A percentile compares a stretch with the other conserved stretches of the same genome.
Conservation (phyloP, 2,329 filamentous ascomycete species). For the Macrophomina tecta region DNA sequence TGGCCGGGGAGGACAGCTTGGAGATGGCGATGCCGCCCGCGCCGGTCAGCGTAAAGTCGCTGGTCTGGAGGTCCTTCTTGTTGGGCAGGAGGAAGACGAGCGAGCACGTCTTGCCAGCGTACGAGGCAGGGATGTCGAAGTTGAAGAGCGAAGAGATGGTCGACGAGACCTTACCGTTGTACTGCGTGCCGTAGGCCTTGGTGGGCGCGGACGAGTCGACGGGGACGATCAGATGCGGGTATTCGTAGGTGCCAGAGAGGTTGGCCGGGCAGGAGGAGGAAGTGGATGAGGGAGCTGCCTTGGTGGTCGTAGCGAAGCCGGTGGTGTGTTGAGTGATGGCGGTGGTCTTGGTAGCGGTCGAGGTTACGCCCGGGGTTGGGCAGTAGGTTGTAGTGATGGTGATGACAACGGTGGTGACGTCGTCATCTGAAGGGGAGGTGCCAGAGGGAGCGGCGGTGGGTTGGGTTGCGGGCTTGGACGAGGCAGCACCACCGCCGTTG, state of each 20-base stretch:
- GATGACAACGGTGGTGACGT: conserved; percentile 10
- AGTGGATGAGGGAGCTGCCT: conserved; percentile 17
- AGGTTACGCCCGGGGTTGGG: background rate
- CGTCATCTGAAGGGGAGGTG: background rate
- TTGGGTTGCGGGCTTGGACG: background rate
- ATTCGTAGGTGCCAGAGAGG: conserved; percentile 41
- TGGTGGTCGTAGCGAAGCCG: conserved; percentile 17
- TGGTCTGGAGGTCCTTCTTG: conserved; percentile 63
- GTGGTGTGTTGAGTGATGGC: background rate
- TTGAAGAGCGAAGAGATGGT: conserved; percentile 50
- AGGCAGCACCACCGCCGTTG: background rate
- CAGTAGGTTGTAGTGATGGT: conserved; percentile 21
- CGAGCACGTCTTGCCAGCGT: conserved; percentile 55
- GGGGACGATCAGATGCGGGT: conserved; percentile 43
- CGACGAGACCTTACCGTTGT: conserved; percentile 40
- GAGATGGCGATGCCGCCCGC: conserved; percentile 61
- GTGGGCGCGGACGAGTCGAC: conserved; percentile 34
- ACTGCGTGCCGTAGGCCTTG: conserved; percentile 35
- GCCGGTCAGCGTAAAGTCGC: conserved; percentile 52
- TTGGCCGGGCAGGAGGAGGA: conserved; percentile 31
- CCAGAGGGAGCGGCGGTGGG: background rate
- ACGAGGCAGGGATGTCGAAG: conserved; percentile 51
- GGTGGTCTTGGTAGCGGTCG: background rate
- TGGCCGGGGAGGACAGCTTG: conserved; percentile 55
- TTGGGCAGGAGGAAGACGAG: conserved; percentile 70